A percentile compares a stretch with the other conserved stretches of the same genome.
phyloP scores from a whole-genome alignment of 345 rosid genomes.

The Microthlaspi erraticum region DNA sequence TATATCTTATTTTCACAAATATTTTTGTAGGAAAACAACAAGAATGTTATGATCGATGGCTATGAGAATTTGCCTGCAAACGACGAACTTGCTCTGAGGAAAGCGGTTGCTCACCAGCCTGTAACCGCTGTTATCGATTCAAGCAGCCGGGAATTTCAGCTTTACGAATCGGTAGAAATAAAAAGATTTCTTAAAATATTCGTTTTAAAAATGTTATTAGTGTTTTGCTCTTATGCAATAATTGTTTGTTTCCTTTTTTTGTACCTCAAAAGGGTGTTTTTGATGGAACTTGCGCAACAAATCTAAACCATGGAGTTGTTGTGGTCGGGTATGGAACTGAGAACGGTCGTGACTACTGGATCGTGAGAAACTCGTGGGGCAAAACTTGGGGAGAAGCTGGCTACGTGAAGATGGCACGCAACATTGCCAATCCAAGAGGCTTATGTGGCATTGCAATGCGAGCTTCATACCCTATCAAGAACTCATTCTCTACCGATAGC shows the following conservation, averaged over 20 bases:
- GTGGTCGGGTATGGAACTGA: constrained; percentile 81
- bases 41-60: constrained; percentile 63
- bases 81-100: constrained; percentile 63
- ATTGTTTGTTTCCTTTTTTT: not conserved
- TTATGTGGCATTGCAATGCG: constrained; percentile 86
- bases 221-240: not conserved
- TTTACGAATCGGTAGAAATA: not conserved
- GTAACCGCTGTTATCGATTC: constrained; percentile 75
- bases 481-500: constrained; percentile 16
- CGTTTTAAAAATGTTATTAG: not conserved
- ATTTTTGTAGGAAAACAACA: constrained; percentile 54
- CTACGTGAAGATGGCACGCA: constrained; percentile 71
- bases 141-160: constrained; percentile 57
- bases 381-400: constrained; percentile 75
- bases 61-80: constrained; percentile 60
- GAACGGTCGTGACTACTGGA: constrained; percentile 70
- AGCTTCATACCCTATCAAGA: constrained; percentile 81
- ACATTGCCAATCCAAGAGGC: constrained; percentile 51
- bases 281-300: constrained; percentile 36
- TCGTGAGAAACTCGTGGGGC: constrained; percentile 87
- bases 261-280: constrained; percentile 24
- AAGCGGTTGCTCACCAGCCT: constrained; percentile 74
- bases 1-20: too few species aligned
- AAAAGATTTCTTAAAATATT: not conserved
- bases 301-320: constrained; percentile 77